Percentiles rank a stretch among this genome's conserved stretches.
These are phyloP conservation scores for Fallopia convolvulus DNA, from an alignment of 148 eudicot species.

Conservation along the genomic window DNA sequence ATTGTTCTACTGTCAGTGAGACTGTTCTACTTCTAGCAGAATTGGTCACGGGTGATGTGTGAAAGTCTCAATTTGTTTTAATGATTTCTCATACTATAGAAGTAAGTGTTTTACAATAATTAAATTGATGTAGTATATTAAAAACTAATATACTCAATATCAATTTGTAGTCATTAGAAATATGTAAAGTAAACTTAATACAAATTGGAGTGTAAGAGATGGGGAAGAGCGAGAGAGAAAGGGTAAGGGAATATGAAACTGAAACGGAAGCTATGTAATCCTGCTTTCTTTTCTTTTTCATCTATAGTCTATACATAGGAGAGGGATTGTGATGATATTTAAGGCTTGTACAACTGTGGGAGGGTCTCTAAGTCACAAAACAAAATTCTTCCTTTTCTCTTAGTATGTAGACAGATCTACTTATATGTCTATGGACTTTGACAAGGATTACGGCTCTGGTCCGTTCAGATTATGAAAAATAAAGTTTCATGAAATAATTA, in stretches of 20 bases:
- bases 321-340: neutral
- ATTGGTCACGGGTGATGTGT: neutral
- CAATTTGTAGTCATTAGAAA: neutral
- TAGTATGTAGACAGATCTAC: neutral
- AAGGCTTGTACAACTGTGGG: neutral
- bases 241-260: neutral
- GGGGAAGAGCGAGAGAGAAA: neutral
- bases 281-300: neutral
- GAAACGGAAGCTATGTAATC: neutral
- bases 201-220: neutral
- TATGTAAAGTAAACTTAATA: neutral
- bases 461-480: neutral
- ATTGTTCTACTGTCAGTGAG: conserved; percentile 1
- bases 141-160: neutral
- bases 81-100: neutral
- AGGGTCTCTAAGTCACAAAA: conserved; percentile 47
- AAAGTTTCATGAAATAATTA: neutral
- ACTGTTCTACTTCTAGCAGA: neutral
- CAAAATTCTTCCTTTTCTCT: conserved; percentile 25
- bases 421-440: neutral
- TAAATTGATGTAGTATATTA: neutral
- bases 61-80: neutral
- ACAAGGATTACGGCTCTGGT: neutral
- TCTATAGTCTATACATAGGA: neutral
- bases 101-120: neutral